Percentiles rank a stretch among this genome's conserved stretches.
Evolutionary conservation across 1,139 yeast species (phyloP).

Genomic region (Geotrichum candidum): DNA sequence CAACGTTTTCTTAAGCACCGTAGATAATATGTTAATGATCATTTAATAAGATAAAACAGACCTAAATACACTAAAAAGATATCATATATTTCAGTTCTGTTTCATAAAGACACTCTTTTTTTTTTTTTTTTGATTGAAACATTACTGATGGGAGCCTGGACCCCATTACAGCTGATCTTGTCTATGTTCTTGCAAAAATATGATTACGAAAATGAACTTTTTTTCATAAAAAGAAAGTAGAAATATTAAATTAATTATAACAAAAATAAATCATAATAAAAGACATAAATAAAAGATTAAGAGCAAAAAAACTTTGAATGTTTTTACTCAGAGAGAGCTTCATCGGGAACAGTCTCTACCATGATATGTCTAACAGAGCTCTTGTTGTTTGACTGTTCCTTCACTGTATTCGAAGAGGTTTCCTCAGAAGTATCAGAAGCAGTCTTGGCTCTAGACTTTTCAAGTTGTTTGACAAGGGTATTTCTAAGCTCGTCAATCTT

Average conservation of each 20-base stretch:
- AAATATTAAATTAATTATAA: background rate
- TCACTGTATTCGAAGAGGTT: background rate
- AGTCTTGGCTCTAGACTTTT: background rate
- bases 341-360: conserved; percentile 9
- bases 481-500: conserved; percentile 9
- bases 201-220: too few relatives aligned
- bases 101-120: too few relatives aligned
- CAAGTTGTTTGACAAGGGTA: background rate
- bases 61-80: background rate
- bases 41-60: background rate
- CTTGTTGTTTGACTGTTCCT: background rate
- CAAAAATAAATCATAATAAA: background rate
- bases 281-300: background rate
- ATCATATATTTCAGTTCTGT: too few relatives aligned
- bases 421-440: background rate
- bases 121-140: too few relatives aligned
- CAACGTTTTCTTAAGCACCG: background rate
- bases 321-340: conserved; percentile 2
- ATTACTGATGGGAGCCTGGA: too few relatives aligned
- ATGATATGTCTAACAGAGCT: conserved; percentile 1
- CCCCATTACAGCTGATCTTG: too few relatives aligned
- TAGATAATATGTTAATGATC: background rate
- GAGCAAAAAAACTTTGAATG: background rate
- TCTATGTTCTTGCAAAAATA: too few relatives aligned
- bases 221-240: too few relatives aligned